Evolutionary conservation across 768 basidiomycete genomes (phyloP).

Genomic region (Chlorophyllum brunneum): DNA sequence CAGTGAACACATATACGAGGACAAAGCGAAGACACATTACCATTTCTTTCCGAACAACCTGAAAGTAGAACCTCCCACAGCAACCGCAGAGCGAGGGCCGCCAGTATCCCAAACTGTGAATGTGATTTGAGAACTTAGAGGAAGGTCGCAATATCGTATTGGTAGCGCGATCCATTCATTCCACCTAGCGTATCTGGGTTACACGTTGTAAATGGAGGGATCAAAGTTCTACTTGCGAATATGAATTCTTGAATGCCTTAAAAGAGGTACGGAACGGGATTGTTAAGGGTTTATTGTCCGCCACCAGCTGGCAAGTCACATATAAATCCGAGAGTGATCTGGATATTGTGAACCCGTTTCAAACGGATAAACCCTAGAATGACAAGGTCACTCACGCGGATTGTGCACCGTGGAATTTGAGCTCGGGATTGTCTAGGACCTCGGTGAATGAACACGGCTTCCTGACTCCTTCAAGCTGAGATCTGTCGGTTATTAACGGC

Average conservation of each 20-base stretch:
- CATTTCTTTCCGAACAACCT: slow-evolving; percentile 91
- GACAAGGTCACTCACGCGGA: slow-evolving; percentile 64
- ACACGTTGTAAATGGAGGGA: not conserved
- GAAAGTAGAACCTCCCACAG: slow-evolving; percentile 91
- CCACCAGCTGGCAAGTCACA: slow-evolving; percentile 87
- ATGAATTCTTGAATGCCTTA: slow-evolving; percentile 84
- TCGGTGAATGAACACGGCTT: slow-evolving; percentile 72
- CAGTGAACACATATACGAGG: not conserved
- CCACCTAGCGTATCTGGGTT: slow-evolving; percentile 54
- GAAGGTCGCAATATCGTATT: slow-evolving; percentile 91
- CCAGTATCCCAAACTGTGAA: slow-evolving; percentile 97
- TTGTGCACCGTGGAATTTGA: slow-evolving; percentile 81
- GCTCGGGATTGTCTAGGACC: slow-evolving; percentile 76
- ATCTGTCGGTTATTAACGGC: slow-evolving; percentile 37
- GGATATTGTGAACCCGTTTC: slow-evolving; percentile 28
- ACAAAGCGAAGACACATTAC: slow-evolving; percentile 31
- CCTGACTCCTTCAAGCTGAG: slow-evolving; percentile 81
- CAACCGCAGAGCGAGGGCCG: slow-evolving; percentile 71
- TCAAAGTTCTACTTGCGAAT: slow-evolving; percentile 48
- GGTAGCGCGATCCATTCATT: slow-evolving; percentile 94
- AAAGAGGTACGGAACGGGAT: slow-evolving; percentile 90
- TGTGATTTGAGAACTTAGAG: slow-evolving; percentile 80
- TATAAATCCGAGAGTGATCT: slow-evolving; percentile 91
- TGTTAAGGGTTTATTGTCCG: slow-evolving; percentile 90
- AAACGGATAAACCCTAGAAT: slow-evolving; percentile 20